Evolutionary conservation across 306 rosid genomes (phyloP).

Genomic region (Castanospermum australe): DNA sequence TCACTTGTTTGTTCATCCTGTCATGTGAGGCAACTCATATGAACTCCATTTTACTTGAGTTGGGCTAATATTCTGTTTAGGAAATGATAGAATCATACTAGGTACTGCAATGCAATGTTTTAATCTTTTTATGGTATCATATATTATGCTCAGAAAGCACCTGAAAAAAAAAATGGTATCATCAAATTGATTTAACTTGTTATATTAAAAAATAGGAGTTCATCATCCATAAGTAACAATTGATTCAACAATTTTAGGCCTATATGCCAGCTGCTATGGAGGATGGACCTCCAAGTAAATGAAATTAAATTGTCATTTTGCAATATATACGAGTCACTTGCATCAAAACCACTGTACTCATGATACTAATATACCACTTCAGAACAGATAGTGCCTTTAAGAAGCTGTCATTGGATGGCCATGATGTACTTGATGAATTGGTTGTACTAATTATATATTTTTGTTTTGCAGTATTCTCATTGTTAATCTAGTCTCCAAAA

Average conservation of each 20-base stretch:
- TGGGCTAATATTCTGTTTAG: not conserved
- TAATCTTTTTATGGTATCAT: not conserved
- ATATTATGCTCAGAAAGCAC: not conserved
- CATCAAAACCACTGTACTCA: not conserved
- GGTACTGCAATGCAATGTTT: not conserved
- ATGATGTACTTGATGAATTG: not conserved
- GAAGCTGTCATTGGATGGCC: not conserved
- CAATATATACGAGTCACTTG: not conserved
- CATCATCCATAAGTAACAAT: not conserved
- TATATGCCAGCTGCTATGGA: too few species aligned
- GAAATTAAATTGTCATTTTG: not conserved
- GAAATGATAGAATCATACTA: not conserved
- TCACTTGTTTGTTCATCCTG: constrained; percentile 6
- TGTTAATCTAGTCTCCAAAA: not conserved
- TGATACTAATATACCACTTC: not conserved
- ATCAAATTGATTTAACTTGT: not conserved
- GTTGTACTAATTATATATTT: not conserved
- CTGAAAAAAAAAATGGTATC: not conserved
- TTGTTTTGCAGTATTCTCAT: not conserved
- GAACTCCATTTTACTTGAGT: not conserved
- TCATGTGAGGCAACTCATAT: not conserved
- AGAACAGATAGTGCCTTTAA: too few species aligned
- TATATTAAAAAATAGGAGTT: not conserved
- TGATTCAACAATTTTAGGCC: not conserved
- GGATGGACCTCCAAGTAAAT: not conserved